phyloP scores from a whole-genome alignment of 148 eudicot genomes.

The Vaccinium vitisidaea region DNA sequence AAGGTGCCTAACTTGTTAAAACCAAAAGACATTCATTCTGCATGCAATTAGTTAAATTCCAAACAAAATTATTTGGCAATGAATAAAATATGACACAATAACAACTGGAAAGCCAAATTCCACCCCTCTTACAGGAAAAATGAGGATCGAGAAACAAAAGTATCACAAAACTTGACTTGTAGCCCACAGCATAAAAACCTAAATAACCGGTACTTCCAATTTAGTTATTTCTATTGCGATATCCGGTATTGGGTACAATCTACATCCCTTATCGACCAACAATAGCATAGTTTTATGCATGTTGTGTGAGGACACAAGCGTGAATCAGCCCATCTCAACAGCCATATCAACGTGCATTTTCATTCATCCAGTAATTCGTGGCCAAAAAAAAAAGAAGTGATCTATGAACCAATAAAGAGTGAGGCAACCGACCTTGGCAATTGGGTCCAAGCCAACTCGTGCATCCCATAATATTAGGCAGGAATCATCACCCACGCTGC shows the following conservation, averaged over 20 bases:
- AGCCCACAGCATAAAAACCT: not conserved
- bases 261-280: not conserved
- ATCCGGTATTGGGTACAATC: not conserved
- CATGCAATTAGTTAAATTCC: not conserved
- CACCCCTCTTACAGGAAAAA: not conserved
- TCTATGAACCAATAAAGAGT: not conserved
- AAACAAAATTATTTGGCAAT: not conserved
- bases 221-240: not conserved
- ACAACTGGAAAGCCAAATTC: not conserved
- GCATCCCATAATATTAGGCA: constrained; percentile 97
- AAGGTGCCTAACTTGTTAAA: not conserved
- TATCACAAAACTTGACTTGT: not conserved
- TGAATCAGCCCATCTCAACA: not conserved
- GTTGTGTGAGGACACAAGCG: not conserved
- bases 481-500: constrained; percentile 99
- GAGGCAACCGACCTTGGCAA: constrained; percentile 55
- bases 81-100: not conserved
- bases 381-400: not conserved
- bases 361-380: not conserved
- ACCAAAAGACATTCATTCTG: not conserved
- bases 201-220: not conserved
- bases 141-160: not conserved
- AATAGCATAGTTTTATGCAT: not conserved
- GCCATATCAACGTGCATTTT: not conserved
- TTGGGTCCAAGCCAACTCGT: constrained; percentile 66